phyloP scores from a whole-genome alignment of 2,329 filamentous ascomycete genomes.

The Hymenoscyphus scutula region DNA sequence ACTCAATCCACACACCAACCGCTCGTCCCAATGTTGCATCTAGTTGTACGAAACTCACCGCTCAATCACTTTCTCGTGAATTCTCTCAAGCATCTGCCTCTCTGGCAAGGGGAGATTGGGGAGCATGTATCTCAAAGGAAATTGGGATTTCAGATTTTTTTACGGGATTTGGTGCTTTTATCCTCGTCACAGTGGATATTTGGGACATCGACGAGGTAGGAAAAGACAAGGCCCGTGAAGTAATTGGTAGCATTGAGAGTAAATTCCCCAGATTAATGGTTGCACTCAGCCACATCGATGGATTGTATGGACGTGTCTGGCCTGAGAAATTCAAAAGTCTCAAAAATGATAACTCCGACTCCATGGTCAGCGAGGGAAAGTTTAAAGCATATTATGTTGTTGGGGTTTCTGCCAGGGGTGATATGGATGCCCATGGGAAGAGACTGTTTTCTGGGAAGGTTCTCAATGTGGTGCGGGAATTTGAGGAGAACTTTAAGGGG shows the following conservation, averaged over 20 bases:
- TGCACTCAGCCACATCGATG: neutral
- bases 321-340: neutral
- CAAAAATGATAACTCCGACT: neutral
- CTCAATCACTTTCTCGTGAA: constrained; percentile 12
- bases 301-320: neutral
- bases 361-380: neutral
- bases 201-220: neutral
- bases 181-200: neutral
- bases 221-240: neutral
- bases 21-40: constrained; percentile 51
- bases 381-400: constrained; percentile 1
- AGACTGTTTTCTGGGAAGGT: neutral
- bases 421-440: neutral
- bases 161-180: neutral
- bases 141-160: neutral
- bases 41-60: constrained; percentile 40
- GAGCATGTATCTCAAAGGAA: neutral
- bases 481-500: neutral
- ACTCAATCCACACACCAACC: constrained; percentile 60
- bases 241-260: neutral
- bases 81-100: neutral
- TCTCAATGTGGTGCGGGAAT: neutral
- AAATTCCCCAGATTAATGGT: neutral
- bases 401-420: neutral
- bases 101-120: neutral